Conservation (phyloP, 2,329 filamentous ascomycete species). For the Pleoardoris graminearum region DNA sequence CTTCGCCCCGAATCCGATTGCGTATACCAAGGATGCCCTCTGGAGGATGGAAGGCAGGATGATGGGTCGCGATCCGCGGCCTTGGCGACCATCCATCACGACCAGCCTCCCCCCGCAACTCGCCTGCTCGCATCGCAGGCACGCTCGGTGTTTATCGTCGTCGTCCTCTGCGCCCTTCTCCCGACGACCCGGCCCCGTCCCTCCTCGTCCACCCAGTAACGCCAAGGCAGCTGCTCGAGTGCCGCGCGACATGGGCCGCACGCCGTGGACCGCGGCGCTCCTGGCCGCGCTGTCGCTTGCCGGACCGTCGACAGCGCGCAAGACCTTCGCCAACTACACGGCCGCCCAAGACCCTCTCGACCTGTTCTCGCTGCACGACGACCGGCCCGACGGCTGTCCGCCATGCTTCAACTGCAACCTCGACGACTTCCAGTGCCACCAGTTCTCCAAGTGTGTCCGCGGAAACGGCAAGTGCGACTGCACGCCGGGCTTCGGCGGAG, state of each 20-base stretch:
- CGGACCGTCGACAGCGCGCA: conserved; percentile 30
- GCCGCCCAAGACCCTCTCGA: conserved; percentile 51
- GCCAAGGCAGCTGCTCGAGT: conserved; percentile 17
- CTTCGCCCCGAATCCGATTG: no score
- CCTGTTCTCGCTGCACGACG: conserved; percentile 71
- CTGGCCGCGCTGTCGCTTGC: conserved; percentile 31
- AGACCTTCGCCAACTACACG: conserved; percentile 52
- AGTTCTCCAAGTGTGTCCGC: conserved; percentile 86
- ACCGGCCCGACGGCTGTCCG: conserved; percentile 75
- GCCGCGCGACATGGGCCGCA: conserved; percentile 38
- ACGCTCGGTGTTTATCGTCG: conserved; percentile 17
- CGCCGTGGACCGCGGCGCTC: conserved; percentile 37
- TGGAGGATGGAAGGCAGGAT: neutral
- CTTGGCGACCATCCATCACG: conserved; percentile 1
- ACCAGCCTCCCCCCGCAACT: conserved; percentile 27
- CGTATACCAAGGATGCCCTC: no score
- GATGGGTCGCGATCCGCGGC: neutral
- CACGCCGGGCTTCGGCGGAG: conserved; percentile 88
- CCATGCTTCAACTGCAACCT: conserved; percentile 98
- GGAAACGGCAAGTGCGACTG: conserved; percentile 92
- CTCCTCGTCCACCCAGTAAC: neutral
- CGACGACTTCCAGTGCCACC: conserved; percentile 86
- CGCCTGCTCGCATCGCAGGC: conserved; percentile 19
- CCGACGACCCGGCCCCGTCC: neutral
- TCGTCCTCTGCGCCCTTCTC: neutral